These are phyloP conservation scores for Truncatella angustata DNA, from an alignment of 2,329 filamentous ascomycete genomes.

Conservation along the genomic window DNA sequence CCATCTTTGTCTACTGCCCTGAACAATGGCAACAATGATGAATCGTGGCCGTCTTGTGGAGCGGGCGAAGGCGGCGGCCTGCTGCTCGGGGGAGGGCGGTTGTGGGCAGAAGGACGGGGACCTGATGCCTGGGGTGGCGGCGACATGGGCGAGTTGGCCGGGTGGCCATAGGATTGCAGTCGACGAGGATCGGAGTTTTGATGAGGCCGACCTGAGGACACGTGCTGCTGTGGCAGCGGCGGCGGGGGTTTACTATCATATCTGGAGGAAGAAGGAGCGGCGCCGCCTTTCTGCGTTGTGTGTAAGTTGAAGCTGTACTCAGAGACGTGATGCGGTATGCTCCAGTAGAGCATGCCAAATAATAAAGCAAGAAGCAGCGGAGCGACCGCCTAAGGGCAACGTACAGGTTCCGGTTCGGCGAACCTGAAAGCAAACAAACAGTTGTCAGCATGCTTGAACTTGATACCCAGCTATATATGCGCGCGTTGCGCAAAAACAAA, in stretches of 20 bases:
- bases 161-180: constrained; percentile 14
- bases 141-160: constrained; percentile 40
- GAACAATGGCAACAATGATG: constrained; percentile 82
- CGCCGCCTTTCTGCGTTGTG: constrained; percentile 10
- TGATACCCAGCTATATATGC: too few relatives aligned
- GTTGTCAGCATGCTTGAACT: constrained; percentile 3
- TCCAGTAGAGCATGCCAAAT: too few relatives aligned
- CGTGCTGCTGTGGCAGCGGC: constrained; percentile 26
- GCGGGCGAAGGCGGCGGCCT: constrained; percentile 66
- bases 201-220: constrained; percentile 12
- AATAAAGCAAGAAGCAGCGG: too few relatives aligned
- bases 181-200: constrained; percentile 12
- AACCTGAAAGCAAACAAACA: constrained; percentile 50
- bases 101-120: constrained; percentile 41
- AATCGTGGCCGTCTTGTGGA: constrained; percentile 56
- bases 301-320: constrained; percentile 6
- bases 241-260: constrained; percentile 51
- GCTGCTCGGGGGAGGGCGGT: constrained; percentile 54
- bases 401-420: constrained; percentile 71
- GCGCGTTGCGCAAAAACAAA: neutral
- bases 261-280: constrained; percentile 31
- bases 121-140: constrained; percentile 46
- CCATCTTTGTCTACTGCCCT: constrained; percentile 85
- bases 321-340: constrained; percentile 11
- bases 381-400: too few relatives aligned